Conservation (phyloP, 345 rosid genomes). For the Euphorbia tirucalli region DNA sequence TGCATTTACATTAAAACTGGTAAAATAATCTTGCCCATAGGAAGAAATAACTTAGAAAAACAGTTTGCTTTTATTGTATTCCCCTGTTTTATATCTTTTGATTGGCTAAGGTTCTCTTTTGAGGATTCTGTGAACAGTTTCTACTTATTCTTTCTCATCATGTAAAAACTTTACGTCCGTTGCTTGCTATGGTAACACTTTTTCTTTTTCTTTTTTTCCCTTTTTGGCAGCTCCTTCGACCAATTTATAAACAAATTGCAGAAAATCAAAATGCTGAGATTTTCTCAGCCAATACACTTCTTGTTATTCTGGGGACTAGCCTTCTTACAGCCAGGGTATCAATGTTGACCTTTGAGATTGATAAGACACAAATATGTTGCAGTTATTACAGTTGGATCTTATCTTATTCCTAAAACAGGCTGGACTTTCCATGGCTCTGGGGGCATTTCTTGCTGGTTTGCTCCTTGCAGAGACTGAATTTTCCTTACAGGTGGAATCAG, state of each 20-base stretch:
- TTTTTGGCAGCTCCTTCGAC: constrained; percentile 83
- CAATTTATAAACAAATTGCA: constrained; percentile 94
- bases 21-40: neutral
- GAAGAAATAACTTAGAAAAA: neutral
- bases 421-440: constrained; percentile 99
- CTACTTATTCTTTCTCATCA: neutral
- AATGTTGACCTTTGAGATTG: constrained; percentile 19
- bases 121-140: neutral
- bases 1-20: neutral
- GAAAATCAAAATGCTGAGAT: constrained; percentile 98
- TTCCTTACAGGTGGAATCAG: constrained; percentile 99
- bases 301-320: constrained; percentile 95
- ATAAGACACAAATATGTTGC: constrained; percentile 2
- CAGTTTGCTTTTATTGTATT: neutral
- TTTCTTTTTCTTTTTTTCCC: constrained; percentile 12
- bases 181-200: constrained; percentile 15
- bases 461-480: constrained; percentile 99
- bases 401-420: constrained; percentile 56
- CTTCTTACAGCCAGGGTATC: constrained; percentile 98
- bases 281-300: constrained; percentile 96
- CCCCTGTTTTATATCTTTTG: neutral
- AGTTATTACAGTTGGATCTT: constrained; percentile 13
- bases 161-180: neutral
- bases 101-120: neutral
- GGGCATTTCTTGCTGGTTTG: constrained; percentile 98